A percentile compares a stretch with the other conserved stretches of the same genome.
Conservation (phyloP, 2,329 filamentous ascomycete species). For the Fusarium staphyleae region DNA sequence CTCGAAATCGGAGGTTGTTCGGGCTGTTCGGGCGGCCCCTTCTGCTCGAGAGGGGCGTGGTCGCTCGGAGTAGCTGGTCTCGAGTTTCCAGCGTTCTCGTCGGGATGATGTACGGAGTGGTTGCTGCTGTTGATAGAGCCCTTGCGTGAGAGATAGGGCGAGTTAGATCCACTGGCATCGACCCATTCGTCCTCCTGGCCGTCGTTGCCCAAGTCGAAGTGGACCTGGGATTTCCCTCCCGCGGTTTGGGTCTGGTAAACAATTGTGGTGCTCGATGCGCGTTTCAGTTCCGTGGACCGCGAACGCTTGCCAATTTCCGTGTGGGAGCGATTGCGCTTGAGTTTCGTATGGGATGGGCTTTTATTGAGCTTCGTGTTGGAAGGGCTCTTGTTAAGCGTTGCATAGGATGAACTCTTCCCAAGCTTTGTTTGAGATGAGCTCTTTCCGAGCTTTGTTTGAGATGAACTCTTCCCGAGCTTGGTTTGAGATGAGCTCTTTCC, state of each 20-base stretch:
- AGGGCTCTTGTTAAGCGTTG: conserved; percentile 59
- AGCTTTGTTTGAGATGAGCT: conserved; percentile 61
- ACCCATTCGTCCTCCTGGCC: conserved; percentile 68
- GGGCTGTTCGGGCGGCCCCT: conserved; percentile 15
- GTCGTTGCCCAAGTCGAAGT: conserved; percentile 67
- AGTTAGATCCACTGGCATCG: conserved; percentile 69
- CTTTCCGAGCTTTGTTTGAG: conserved; percentile 54
- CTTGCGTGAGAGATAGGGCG: conserved; percentile 59
- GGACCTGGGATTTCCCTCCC: conserved; percentile 60
- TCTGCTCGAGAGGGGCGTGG: conserved; percentile 16
- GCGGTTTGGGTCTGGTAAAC: conserved; percentile 53
- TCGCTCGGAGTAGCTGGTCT: conserved; percentile 48
- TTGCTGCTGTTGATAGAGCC: conserved; percentile 59
- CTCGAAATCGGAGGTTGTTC: conserved; percentile 33
- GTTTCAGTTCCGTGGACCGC: conserved; percentile 62
- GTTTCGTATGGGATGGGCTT: conserved; percentile 60
- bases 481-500: conserved; percentile 52
- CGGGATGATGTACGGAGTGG: conserved; percentile 50
- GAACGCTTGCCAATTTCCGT: conserved; percentile 58
- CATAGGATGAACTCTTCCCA: conserved; percentile 62
- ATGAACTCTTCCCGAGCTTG: too few species aligned
- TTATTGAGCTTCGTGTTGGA: conserved; percentile 56
- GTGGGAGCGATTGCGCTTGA: conserved; percentile 44
- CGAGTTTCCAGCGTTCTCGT: conserved; percentile 49
- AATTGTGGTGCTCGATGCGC: conserved; percentile 58